Evolutionary conservation across 176 grass and related monocot species (phyloP).

Genomic region (Puya raimondii): DNA sequence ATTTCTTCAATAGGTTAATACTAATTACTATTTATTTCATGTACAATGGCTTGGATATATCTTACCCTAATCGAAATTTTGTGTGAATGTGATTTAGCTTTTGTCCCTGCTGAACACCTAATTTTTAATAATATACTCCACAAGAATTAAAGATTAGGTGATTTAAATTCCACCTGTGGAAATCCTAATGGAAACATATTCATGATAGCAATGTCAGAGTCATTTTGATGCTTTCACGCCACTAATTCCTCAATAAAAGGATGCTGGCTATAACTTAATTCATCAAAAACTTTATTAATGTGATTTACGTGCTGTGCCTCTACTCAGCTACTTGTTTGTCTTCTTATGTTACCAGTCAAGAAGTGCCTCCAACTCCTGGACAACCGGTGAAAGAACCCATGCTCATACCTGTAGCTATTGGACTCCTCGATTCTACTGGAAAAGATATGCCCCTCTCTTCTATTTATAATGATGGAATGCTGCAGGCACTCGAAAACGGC

Average conservation of each 20-base stretch:
- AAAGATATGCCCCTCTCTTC: constrained; percentile 81
- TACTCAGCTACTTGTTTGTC: constrained; percentile 3
- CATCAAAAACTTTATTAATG: no score
- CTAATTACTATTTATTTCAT: neutral
- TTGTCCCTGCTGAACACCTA: neutral
- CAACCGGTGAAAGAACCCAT: constrained; percentile 73
- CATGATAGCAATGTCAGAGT: no score
- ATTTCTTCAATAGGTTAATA: neutral
- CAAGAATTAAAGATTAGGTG: no score
- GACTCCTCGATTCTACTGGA: constrained; percentile 76
- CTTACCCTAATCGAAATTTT: neutral
- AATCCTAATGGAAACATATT: no score
- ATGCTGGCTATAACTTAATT: no score
- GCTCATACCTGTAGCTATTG: constrained; percentile 87
- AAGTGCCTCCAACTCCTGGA: constrained; percentile 75
- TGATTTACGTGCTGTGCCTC: no score
- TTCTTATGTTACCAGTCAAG: constrained; percentile 44
- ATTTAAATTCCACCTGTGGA: no score
- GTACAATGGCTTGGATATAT: neutral
- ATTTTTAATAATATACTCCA: neutral
- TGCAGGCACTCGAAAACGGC: constrained; percentile 38
- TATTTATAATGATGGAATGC: constrained; percentile 53
- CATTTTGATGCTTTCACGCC: no score
- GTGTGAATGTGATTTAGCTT: neutral
- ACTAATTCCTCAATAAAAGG: no score